Conservation (phyloP, 805 yeast genomes). For the Schwanniomyces vanrijiae region DNA sequence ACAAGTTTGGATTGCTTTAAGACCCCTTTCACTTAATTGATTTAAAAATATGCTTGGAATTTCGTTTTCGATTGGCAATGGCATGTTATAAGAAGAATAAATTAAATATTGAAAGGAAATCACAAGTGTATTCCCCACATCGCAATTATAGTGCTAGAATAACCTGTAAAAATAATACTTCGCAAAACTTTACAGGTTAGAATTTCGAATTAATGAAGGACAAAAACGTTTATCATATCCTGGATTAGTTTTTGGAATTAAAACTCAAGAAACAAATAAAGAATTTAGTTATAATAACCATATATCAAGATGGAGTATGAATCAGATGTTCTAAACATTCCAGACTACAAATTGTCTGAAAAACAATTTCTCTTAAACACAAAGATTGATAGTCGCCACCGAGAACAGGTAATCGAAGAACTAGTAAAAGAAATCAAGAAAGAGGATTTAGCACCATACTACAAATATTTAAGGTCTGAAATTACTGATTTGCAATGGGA, state of each 20-base stretch:
- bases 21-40: slow-evolving; percentile 33
- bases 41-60: slow-evolving; percentile 42
- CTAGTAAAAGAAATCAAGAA: slow-evolving; percentile 55
- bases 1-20: slow-evolving; percentile 37
- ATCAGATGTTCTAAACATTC: slow-evolving; percentile 60
- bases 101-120: background rate
- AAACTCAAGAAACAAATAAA: background rate
- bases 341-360: slow-evolving; percentile 83
- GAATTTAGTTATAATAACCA: background rate
- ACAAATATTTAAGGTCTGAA: slow-evolving; percentile 53
- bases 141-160: background rate
- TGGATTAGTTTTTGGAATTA: background rate
- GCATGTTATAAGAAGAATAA: slow-evolving; percentile 2
- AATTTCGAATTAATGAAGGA: background rate
- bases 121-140: background rate
- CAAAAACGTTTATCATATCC: background rate
- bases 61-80: slow-evolving; percentile 23
- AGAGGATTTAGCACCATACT: slow-evolving; percentile 80
- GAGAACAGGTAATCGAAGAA: slow-evolving; percentile 39
- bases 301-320: slow-evolving; percentile 33
- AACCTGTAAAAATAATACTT: slow-evolving; percentile 1
- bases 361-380: slow-evolving; percentile 64
- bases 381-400: slow-evolving; percentile 34
- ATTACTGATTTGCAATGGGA: slow-evolving; percentile 55
- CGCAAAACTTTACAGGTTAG: background rate